Evolutionary conservation across 768 basidiomycete species (phyloP), one percentile per base, ranked within the genome.

Genomic region (Boletus coccyginus): DNA sequence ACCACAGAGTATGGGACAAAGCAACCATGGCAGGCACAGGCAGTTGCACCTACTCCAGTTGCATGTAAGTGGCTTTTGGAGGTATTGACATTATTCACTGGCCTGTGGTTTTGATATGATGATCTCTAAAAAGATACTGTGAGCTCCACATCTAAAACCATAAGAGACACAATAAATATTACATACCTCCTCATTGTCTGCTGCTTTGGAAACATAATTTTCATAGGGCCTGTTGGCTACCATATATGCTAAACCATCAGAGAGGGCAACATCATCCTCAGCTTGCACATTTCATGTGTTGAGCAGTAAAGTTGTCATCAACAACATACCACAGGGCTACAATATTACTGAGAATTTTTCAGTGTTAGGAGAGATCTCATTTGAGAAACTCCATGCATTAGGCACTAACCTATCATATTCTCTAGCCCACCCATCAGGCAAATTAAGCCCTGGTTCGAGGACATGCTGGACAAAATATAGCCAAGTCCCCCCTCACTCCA

Each of bases 1-100:
- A 73, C 73, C 4, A 70, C 49, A 1, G 62, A 57, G 44, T 70
- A 63, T 0, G 67, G 72, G 31, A 62, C 46, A 66, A 74, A 52
- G 40, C 50, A 56, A 0, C 58, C 40, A 27, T 59, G 50, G 11
- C 3, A 12, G 1, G 45, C 50, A 47, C 50, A 59, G 0, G 50
- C 54, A 8, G 27, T 51, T 1, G 48, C 46, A 3, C 42, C 50
- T 2, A 59, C 38, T 5, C 58, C 45, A 8, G 58, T 56, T 0
- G 36, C 50, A 0, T 2, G 1, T 8, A 59, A 12, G 19, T 51
- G 2, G 9, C 7, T n/a, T 19, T 27, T 19, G 8, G 0, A 21
- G 1, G 24, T 16, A 29, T 59, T 57, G 3, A 36, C 50, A 24
- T 40, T 3, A n/a, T 57, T 59, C 0, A 57, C 58, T 1, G 41